Evolutionary conservation across 106 monocot genomes (phyloP), one percentile per base, ranked within the genome.

Genomic region (Dendrobium officinale): DNA sequence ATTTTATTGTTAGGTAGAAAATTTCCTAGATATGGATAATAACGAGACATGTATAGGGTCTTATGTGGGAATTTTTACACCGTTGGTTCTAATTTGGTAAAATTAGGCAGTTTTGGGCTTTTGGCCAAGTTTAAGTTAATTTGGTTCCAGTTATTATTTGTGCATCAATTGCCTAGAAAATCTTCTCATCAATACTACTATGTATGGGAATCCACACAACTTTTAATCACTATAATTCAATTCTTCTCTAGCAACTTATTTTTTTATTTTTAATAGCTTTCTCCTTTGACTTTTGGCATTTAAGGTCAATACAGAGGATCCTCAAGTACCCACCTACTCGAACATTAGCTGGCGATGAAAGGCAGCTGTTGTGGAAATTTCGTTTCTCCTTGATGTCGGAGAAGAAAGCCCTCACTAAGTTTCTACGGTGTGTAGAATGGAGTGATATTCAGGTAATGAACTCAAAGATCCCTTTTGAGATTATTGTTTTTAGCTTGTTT

Each of bases 381-480:
- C 92, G 97, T 78, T 98, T 98, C 81, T 94, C 94, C 81, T 87
- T 98, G 68, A 94, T 98, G 94, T 94, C 94, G 83, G 94, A 94
- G 67, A 98, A 98, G 86, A 98, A 87, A 82, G 97, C 97, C 26
- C 88, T 98, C 16, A 98, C 97, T 5, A 98, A 98, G 75, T 98
- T 98, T 82, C 86, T 94, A 24, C 90, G 97, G 37, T 92, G 92
- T 79, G 97, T 98, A 81, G 97, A 98, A 80, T 98, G 97, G 97
- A 98, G 92, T 80, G 97, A 98, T 89, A 77, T 92, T 85, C 97
- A 98, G 94, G 97, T 98, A 48, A 43, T 74, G 43, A 20, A 43
- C 11, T 15, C n/a, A 37, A 70, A 37, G 13, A 43, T 43, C 9
- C 1, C 18, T 6, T 26, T 76, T 78, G 80, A 75, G 67, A 33